phyloP scores from a whole-genome alignment of 306 rosid species.

The Vicia sativa region DNA sequence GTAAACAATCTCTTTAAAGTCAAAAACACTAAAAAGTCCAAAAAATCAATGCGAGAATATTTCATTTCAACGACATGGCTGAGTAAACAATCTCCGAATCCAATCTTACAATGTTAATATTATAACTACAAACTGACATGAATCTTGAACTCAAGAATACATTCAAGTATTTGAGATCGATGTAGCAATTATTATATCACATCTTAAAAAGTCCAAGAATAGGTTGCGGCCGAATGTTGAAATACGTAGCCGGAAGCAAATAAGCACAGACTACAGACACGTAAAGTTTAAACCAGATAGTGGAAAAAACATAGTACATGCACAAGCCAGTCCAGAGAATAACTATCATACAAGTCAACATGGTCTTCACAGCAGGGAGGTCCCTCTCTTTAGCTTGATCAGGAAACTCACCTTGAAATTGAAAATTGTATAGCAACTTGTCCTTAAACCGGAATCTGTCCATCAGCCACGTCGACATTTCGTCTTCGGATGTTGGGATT shows the following conservation, averaged over 20 bases:
- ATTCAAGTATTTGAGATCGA: slow-evolving; percentile 12
- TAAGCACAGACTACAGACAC: slow-evolving; percentile 62
- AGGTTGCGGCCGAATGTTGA: slow-evolving; percentile 62
- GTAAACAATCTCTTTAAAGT: no score
- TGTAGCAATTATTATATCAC: slow-evolving; percentile 18
- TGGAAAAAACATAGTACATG: slow-evolving; percentile 48
- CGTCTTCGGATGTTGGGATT: slow-evolving; percentile 61
- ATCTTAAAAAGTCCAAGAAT: slow-evolving; percentile 44
- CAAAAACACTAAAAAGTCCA: no score
- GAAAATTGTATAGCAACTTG: slow-evolving; percentile 62
- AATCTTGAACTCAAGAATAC: slow-evolving; percentile 13
- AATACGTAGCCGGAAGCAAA: slow-evolving; percentile 60
- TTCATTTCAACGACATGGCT: background rate
- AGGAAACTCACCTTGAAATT: slow-evolving; percentile 64
- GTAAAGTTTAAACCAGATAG: slow-evolving; percentile 64
- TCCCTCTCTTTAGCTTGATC: slow-evolving; percentile 57
- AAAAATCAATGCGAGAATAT: no score
- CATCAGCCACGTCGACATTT: slow-evolving; percentile 59
- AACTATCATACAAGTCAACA: slow-evolving; percentile 50
- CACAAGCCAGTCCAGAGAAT: slow-evolving; percentile 47
- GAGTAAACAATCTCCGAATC: background rate
- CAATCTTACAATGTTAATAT: slow-evolving; percentile 19
- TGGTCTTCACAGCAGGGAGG: slow-evolving; percentile 54
- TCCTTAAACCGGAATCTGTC: slow-evolving; percentile 61
- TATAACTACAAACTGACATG: slow-evolving; percentile 31